Evolutionary conservation across 176 grass and related monocot species (phyloP).

Genomic region (Rhynchospora pubera): DNA sequence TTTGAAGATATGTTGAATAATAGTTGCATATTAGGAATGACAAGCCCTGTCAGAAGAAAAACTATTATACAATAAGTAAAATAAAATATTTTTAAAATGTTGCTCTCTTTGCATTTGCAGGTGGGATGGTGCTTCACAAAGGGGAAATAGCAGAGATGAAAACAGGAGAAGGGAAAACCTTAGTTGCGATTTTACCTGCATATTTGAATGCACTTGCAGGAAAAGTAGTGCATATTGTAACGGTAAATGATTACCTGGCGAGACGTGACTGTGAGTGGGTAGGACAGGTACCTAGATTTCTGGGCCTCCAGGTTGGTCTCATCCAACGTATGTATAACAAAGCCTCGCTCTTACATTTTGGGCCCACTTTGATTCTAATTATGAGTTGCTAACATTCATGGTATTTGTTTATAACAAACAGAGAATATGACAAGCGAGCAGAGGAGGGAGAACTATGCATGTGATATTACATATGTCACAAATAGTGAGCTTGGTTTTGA

Average conservation of each 20-base stretch:
- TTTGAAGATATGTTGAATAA: background rate
- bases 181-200: constrained; percentile 88
- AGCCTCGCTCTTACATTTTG: background rate
- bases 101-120: constrained; percentile 22
- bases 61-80: background rate
- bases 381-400: background rate
- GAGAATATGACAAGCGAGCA: constrained; percentile 98
- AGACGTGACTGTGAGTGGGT: constrained; percentile 99
- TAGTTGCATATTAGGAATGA: background rate
- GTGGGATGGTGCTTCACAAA: constrained; percentile 96
- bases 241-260: constrained; percentile 97
- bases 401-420: constrained; percentile 38
- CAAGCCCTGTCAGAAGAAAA: background rate
- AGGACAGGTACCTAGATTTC: constrained; percentile 91
- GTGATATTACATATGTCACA: constrained; percentile 96
- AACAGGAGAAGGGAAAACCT: constrained; percentile 97
- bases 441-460: constrained; percentile 93
- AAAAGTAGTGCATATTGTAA: constrained; percentile 93
- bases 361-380: background rate
- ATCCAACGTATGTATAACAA: constrained; percentile 87
- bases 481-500: constrained; percentile 99
- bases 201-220: constrained; percentile 90
- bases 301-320: constrained; percentile 94
- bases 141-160: constrained; percentile 98
- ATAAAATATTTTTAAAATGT: background rate